A percentile compares a stretch with the other conserved stretches of the same genome.
Evolutionary conservation across 2,329 filamentous ascomycete species (phyloP).

Genomic region (Microdochium paspali): DNA sequence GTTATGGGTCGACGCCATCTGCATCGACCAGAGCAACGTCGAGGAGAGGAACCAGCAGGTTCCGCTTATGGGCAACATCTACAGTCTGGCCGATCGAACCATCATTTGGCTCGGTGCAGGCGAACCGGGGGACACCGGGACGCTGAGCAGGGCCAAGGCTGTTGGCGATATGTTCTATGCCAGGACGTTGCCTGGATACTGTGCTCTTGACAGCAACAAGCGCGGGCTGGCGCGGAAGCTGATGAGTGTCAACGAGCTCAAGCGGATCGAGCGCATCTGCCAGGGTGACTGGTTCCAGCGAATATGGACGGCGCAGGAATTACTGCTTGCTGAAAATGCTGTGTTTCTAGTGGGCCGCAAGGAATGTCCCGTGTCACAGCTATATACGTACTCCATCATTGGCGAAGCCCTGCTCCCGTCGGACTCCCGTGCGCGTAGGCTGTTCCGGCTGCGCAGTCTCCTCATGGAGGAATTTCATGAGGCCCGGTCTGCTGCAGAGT

Average conservation of each 20-base stretch:
- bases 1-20: conserved; percentile 10
- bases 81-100: conserved; percentile 4
- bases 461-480: neutral
- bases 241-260: neutral
- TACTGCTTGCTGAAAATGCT: conserved; percentile 2
- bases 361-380: conserved; percentile 1
- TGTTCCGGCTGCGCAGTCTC: neutral
- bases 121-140: neutral
- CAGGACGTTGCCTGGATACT: neutral
- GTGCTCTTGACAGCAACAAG: neutral
- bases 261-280: neutral
- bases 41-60: conserved; percentile 9
- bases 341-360: conserved; percentile 2
- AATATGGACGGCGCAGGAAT: conserved; percentile 9
- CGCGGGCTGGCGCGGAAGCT: neutral
- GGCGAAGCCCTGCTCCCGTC: neutral
- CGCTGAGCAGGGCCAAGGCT: neutral
- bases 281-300: conserved; percentile 5
- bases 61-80: conserved; percentile 10
- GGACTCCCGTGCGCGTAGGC: neutral
- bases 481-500: neutral
- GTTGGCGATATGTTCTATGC: neutral
- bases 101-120: conserved; percentile 9
- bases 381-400: conserved; percentile 3
- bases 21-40: conserved; percentile 10